Evolutionary conservation across 345 rosid species (phyloP).

Genomic region (Brassica nigra): DNA sequence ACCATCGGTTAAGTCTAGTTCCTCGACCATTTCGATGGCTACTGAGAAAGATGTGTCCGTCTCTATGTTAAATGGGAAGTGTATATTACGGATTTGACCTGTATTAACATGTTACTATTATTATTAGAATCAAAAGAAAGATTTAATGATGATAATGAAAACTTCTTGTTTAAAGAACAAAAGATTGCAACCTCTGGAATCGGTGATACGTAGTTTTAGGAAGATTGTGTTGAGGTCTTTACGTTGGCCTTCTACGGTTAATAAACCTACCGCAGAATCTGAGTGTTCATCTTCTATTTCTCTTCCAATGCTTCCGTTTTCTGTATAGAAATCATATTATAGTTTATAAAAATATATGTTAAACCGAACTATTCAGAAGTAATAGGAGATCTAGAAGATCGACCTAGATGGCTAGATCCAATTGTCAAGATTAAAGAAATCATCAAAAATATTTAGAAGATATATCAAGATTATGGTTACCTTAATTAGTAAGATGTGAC

Average conservation of each 20-base stretch:
- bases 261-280: slow-evolving; percentile 52
- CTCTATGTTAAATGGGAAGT: slow-evolving; percentile 88
- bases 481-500: neutral
- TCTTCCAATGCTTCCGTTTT: slow-evolving; percentile 40
- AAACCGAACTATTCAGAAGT: neutral
- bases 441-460: neutral
- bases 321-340: slow-evolving; percentile 32
- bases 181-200: slow-evolving; percentile 65
- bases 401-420: neutral
- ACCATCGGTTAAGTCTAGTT: slow-evolving; percentile 85
- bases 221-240: slow-evolving; percentile 76
- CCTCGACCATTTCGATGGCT: slow-evolving; percentile 95
- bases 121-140: neutral
- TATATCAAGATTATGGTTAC: neutral
- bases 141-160: neutral
- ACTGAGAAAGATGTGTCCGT: slow-evolving; percentile 86
- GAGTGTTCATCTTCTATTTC: slow-evolving; percentile 24
- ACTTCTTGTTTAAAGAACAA: neutral
- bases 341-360: neutral
- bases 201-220: slow-evolving; percentile 82
- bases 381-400: neutral
- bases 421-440: neutral
- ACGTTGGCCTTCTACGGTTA: slow-evolving; percentile 82
- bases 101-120: neutral
- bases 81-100: slow-evolving; percentile 89